Conservation (phyloP, 176 grass and related monocot genomes). For the Saccharum spontaneum region DNA sequence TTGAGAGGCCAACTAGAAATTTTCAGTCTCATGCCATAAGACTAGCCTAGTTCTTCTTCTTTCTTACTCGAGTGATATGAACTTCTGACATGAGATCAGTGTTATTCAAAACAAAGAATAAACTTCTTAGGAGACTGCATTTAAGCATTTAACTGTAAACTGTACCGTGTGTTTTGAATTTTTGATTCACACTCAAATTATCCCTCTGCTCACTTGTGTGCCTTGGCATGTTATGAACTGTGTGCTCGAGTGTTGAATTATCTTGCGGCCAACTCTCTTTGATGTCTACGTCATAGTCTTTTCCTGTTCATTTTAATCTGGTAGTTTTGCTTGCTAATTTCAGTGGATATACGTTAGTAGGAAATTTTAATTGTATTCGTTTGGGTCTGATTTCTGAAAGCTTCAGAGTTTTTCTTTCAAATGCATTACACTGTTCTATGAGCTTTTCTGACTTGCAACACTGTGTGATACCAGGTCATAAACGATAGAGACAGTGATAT, state of each 20-base stretch:
- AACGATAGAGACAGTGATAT: constrained; percentile 80
- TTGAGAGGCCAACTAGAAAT: background rate
- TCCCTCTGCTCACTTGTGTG: background rate
- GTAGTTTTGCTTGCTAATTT: too few relatives aligned
- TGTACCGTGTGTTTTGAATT: background rate
- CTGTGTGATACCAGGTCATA: constrained; percentile 58
- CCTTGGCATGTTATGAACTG: background rate
- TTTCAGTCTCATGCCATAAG: background rate
- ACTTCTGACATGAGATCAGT: background rate
- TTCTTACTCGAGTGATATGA: background rate
- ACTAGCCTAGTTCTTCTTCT: background rate
- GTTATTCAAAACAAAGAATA: background rate
- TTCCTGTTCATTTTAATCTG: background rate
- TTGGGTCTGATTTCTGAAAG: background rate
- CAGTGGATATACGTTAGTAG: too few relatives aligned
- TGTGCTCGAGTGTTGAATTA: background rate
- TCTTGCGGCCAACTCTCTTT: background rate
- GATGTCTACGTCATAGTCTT: background rate
- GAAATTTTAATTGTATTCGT: background rate
- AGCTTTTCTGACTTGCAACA: background rate
- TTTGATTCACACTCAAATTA: background rate
- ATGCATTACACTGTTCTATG: background rate
- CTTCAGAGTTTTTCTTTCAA: background rate
- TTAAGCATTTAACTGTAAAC: background rate
- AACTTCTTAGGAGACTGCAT: background rate